Evolutionary conservation across 2,329 filamentous ascomycete genomes (phyloP), one percentile per base, ranked within the genome.

Genomic region (Plectosphaerella sp.): DNA sequence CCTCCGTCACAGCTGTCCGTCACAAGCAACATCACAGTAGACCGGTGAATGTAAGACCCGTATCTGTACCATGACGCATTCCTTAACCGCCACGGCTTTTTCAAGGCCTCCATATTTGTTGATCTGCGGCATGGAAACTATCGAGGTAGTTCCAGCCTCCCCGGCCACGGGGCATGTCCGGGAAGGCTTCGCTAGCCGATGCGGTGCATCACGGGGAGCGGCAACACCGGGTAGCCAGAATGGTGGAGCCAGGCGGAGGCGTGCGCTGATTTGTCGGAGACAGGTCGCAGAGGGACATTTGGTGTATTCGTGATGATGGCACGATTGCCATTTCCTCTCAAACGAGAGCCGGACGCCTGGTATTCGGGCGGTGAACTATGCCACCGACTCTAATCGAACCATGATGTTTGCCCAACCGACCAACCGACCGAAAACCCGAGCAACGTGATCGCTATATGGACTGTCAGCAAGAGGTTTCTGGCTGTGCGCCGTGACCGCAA

Each of bases 1-100:
- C 25, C 5, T 28, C 5, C 28, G 8, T 33, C 28, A 33, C 28
- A 33, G 4, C 28, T 9, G 28, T 12, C 28, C 28, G 28, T 33
- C 28, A 33, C 8, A 28, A 5, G 14, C 37, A 39, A 3, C 37
- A 39, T 14, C 37, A 39, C 7, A 14, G 10, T 7, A 14, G 18
- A 5, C 9, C 20, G 39, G 16, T 5, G 54, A 39, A 74, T 84
- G 78, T 84, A 61, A 74, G 79, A 74, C 80, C 79, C 78, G 81
- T 84, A 84, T 84, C 81, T 84, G 81, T 84, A 80, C 81, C 74
- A 73, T 79, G 72, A 71, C 72, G 74, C 70, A 68, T 61, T 61
- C 64, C 79, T 83, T 69, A 67, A 70, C 65, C 71, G 73, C 72
- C 74, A 80, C 78, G 67, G 80, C 79, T 84, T 83, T 82, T 81